Conservation (phyloP, 1,139 yeast species). For the Pichia kudriavzevii region DNA sequence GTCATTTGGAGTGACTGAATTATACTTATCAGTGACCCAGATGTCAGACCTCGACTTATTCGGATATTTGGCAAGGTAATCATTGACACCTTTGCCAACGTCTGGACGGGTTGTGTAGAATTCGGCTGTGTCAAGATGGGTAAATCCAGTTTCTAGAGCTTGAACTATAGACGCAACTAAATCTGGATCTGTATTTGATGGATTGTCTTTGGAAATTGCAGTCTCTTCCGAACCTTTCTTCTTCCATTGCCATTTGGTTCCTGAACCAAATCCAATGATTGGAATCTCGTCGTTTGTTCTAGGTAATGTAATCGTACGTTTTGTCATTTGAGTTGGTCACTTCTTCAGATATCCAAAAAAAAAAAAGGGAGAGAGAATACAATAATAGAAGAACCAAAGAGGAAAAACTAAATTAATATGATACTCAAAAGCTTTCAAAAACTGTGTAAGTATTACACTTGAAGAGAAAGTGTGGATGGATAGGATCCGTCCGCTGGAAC, state of each 20-base stretch:
- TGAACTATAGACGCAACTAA: slow-evolving; percentile 36
- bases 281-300: slow-evolving; percentile 28
- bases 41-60: slow-evolving; percentile 41
- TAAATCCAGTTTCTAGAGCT: slow-evolving; percentile 40
- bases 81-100: slow-evolving; percentile 40
- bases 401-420: too few relatives aligned
- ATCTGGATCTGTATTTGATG: slow-evolving; percentile 27
- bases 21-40: slow-evolving; percentile 51
- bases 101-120: slow-evolving; percentile 51
- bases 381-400: too few relatives aligned
- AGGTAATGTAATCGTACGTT: slow-evolving; percentile 12
- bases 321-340: not conserved
- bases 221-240: slow-evolving; percentile 31
- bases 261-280: slow-evolving; percentile 44
- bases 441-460: too few relatives aligned
- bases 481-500: too few relatives aligned
- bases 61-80: slow-evolving; percentile 20
- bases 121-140: slow-evolving; percentile 55
- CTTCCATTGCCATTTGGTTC: slow-evolving; percentile 54
- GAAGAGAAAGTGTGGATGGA: too few relatives aligned
- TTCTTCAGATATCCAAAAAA: not conserved
- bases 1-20: slow-evolving; percentile 17
- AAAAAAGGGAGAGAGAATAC: too few relatives aligned
- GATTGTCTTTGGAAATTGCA: slow-evolving; percentile 22
- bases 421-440: too few relatives aligned